A percentile compares a stretch with the other conserved stretches of the same genome.
Conservation (phyloP, 176 grass and related monocot genomes). For the Puccinellia tenuiflora region DNA sequence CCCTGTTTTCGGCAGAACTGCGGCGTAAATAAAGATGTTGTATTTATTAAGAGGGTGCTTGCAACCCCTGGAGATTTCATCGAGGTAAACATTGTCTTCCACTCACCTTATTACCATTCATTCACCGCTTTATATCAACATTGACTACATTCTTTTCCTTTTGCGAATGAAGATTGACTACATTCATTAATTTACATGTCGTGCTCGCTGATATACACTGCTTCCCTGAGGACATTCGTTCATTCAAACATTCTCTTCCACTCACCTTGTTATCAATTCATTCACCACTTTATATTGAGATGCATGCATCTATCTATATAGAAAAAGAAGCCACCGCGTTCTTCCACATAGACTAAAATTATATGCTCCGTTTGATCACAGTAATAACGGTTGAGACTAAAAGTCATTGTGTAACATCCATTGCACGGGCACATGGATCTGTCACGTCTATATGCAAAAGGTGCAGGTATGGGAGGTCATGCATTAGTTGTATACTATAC, state of each 20-base stretch:
- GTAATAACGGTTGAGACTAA: neutral
- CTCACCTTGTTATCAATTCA: neutral
- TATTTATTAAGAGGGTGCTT: slow-evolving; percentile 49
- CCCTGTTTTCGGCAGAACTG: slow-evolving; percentile 23
- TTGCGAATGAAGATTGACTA: too few species aligned
- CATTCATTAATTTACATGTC: neutral
- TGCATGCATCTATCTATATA: neutral
- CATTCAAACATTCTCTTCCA: neutral
- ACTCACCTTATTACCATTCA: neutral
- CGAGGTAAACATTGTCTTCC: slow-evolving; percentile 50
- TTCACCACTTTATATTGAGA: neutral
- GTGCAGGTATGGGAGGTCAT: too few species aligned
- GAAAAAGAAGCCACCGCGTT: neutral
- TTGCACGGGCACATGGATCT: too few species aligned
- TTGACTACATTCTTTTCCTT: too few species aligned
- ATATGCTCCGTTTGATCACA: neutral
- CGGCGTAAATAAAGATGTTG: slow-evolving; percentile 41
- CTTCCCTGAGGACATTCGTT: neutral
- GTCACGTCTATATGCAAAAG: too few species aligned
- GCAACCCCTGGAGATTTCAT: slow-evolving; percentile 51
- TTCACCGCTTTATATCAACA: neutral
- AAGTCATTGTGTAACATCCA: neutral
- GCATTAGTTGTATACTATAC: neutral
- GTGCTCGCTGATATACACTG: neutral
- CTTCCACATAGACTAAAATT: neutral